Evolutionary conservation across 768 basidiomycete genomes (phyloP).

Genomic region (Hygrocybe coccinea): DNA sequence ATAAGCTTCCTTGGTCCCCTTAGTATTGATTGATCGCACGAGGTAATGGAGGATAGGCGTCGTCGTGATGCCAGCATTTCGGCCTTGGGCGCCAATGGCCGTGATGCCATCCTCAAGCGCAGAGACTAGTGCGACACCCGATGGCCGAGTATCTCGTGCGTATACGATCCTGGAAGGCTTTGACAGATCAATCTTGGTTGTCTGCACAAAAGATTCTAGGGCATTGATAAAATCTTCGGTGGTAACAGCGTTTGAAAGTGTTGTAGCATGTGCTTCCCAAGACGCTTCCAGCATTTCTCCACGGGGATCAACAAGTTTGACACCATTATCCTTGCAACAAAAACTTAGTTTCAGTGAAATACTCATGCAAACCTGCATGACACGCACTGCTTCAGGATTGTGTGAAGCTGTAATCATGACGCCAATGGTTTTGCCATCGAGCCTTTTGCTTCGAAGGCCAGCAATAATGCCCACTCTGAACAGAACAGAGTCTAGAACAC

Average conservation of each 20-base stretch:
- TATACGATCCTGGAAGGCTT: constrained; percentile 82
- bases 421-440: constrained; percentile 89
- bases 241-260: constrained; percentile 75
- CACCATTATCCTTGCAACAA: constrained; percentile 85
- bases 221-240: constrained; percentile 67
- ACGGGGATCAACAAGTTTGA: constrained; percentile 94
- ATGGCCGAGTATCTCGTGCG: constrained; percentile 89
- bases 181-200: constrained; percentile 68
- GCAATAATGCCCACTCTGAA: constrained; percentile 92
- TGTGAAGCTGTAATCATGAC: constrained; percentile 99
- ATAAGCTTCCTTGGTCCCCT: constrained; percentile 70
- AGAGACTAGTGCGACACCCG: constrained; percentile 67
- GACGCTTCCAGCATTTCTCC: constrained; percentile 95
- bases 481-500: constrained; percentile 79
- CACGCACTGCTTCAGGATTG: constrained; percentile 88
- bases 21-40: constrained; percentile 84
- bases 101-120: constrained; percentile 81
- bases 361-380: constrained; percentile 1
- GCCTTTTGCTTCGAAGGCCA: constrained; percentile 81
- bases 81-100: constrained; percentile 61
- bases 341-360: constrained; percentile 1
- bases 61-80: constrained; percentile 80
- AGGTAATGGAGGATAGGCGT: constrained; percentile 96
- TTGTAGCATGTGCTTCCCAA: constrained; percentile 89
- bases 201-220: constrained; percentile 57